Base-by-base conservation (phyloP, 2,329 filamentous ascomycete species). In the Pseudocercospora pini-densiflorae region DNA sequence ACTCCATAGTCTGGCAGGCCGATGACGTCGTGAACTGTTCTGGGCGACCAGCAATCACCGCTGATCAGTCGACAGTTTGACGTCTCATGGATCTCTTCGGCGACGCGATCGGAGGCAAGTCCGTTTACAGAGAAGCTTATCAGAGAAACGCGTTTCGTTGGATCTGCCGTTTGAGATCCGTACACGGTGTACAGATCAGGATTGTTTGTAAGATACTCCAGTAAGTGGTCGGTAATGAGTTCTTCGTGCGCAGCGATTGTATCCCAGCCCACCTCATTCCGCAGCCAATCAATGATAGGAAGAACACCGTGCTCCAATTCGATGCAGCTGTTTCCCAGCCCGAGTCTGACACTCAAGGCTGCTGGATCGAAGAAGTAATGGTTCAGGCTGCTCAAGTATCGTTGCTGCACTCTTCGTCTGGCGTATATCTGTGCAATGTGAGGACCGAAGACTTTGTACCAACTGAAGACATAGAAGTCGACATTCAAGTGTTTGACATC, bases 291-390 rank as follows among this genome's bases (percentile, higher is more conserved):
- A 23, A 62, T 47, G 1, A 62, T 54, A n/a, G 60, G 60, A 21
- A 62, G 45, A n/a, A 62, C 23, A 14, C 24, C 16, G 36, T 62
- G 60, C 19, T 62, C 60, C 45, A 62, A 24, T 27, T 62, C 60
- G 29, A 62, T 51, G 31, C 60, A 62, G 31, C 49, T 53, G 19
- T 62, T 62, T 54, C 60, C 60, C 16, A 62, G 47, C 16, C 60
- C 60, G 7, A 62, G 60, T 31, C 49, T 53, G 16, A 55, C 47
- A 24, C 19, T 19, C 14, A 62, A 53, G n/a, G 60, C 27, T 16
- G 60, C 10, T 12, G 60, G 49, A 5, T 62, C 60, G 60, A 62
- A 62, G 60, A 62, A 62, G 21, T 62, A 62, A 47, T 62, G 60
- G 33, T 62, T 62, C 7, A 62, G 60, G 54, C 45, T 62, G 60